A percentile compares a stretch with the other conserved stretches of the same genome.
These are phyloP conservation scores for Phaeosphaeria sp. DNA, from an alignment of 2,329 filamentous ascomycete genomes.

Conservation along the genomic window DNA sequence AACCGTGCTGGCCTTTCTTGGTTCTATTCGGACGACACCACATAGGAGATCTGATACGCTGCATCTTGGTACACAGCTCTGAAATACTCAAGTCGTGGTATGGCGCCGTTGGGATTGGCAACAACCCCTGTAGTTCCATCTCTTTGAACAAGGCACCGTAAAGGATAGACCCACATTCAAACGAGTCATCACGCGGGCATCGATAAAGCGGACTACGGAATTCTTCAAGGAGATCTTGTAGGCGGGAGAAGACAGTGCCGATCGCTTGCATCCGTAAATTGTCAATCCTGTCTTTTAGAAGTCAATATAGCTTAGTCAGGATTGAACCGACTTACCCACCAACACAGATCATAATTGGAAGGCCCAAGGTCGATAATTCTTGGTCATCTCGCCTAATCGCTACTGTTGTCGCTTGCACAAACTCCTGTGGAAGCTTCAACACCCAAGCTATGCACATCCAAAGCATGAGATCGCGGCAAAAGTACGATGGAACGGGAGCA, in stretches of 20 bases:
- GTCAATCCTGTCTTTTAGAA: slow-evolving; percentile 12
- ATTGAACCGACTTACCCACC: slow-evolving; percentile 5
- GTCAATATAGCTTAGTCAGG: slow-evolving; percentile 1
- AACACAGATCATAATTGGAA: slow-evolving; percentile 9
- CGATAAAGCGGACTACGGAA: slow-evolving; percentile 7
- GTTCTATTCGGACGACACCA: slow-evolving; percentile 1
- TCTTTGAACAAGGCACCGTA: slow-evolving; percentile 13
- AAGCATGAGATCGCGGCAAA: slow-evolving; percentile 25
- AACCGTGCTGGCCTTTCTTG: background rate
- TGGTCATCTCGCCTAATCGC: slow-evolving; percentile 1
- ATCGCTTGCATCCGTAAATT: slow-evolving; percentile 6
- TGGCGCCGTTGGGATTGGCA: slow-evolving; percentile 9
- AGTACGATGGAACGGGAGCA: slow-evolving; percentile 8
- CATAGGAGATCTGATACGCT: slow-evolving; percentile 7
- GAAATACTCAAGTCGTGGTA: slow-evolving; percentile 6
- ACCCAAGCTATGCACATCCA: slow-evolving; percentile 32
- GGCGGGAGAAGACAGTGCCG: slow-evolving; percentile 5
- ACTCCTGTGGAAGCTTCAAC: slow-evolving; percentile 17
- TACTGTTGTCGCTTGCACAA: slow-evolving; percentile 11
- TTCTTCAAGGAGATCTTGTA: slow-evolving; percentile 9
- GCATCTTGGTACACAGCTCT: slow-evolving; percentile 5
- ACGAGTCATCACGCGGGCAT: slow-evolving; percentile 9
- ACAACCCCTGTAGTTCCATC: slow-evolving; percentile 9
- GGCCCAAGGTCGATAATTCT: slow-evolving; percentile 7
- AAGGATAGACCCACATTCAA: slow-evolving; percentile 17